Evolutionary conservation across 768 basidiomycete species (phyloP).

Genomic region (Termitomyces sp.): DNA sequence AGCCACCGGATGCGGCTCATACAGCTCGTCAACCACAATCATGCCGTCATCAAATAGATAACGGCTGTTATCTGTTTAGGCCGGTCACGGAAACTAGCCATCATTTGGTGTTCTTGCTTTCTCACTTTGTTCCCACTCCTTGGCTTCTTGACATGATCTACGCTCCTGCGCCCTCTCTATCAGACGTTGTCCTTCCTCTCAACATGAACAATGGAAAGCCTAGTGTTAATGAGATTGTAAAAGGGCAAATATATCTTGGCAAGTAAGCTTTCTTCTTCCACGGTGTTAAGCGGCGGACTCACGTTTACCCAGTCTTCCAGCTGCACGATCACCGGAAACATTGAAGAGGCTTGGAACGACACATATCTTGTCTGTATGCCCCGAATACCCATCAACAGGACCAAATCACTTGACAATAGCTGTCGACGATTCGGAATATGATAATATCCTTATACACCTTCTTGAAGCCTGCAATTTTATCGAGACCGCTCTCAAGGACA

Average conservation of each 20-base stretch:
- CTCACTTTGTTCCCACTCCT: background rate
- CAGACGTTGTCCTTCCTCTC: background rate
- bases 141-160: background rate
- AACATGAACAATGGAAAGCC: constrained; percentile 12
- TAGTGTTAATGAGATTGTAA: constrained; percentile 29
- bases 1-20: background rate
- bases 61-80: background rate
- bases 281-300: background rate
- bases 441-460: constrained; percentile 59
- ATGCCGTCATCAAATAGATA: background rate
- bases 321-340: constrained; percentile 26
- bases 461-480: constrained; percentile 59
- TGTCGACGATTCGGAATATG: constrained; percentile 41
- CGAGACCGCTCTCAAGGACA: constrained; percentile 42
- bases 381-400: constrained; percentile 41
- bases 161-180: background rate
- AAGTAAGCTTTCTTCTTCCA: constrained; percentile 24
- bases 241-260: constrained; percentile 34
- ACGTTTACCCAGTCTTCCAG: constrained; percentile 26
- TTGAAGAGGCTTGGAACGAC: constrained; percentile 36
- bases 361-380: constrained; percentile 53
- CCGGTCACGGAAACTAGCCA: background rate
- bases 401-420: constrained; percentile 33
- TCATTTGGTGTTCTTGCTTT: background rate
- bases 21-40: background rate